phyloP scores from a whole-genome alignment of 768 basidiomycete genomes.

The Clitopilus hobsonii region DNA sequence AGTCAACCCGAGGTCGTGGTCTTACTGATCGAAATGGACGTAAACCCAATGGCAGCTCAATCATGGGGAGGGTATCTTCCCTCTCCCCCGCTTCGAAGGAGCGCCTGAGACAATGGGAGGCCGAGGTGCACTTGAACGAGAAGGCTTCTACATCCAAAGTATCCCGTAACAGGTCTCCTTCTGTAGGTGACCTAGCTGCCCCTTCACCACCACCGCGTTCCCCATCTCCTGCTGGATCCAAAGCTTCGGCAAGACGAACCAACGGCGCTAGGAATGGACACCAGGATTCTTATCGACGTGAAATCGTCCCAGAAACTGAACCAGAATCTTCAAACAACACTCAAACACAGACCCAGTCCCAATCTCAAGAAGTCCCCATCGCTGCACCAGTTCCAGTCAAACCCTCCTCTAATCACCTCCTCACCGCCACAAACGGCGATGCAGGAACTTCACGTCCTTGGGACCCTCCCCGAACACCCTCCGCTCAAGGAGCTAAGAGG shows the following conservation, averaged over 20 bases:
- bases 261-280: neutral
- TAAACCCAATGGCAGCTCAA: neutral
- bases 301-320: neutral
- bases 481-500: neutral
- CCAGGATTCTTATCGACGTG: neutral
- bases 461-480: neutral
- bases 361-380: neutral
- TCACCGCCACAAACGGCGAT: neutral
- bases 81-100: neutral
- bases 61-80: neutral
- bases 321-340: slow-evolving; percentile 1
- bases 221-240: neutral
- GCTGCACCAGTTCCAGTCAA: neutral
- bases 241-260: neutral
- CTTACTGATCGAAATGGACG: neutral
- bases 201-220: neutral
- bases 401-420: neutral
- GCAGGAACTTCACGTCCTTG: neutral
- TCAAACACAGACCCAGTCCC: neutral
- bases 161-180: neutral
- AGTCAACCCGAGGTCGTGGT: neutral
- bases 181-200: neutral
- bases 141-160: neutral
- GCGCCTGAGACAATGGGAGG: neutral
- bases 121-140: neutral